phyloP scores from a whole-genome alignment of 495 filamentous ascomycete species.

The Poronia punctata region DNA sequence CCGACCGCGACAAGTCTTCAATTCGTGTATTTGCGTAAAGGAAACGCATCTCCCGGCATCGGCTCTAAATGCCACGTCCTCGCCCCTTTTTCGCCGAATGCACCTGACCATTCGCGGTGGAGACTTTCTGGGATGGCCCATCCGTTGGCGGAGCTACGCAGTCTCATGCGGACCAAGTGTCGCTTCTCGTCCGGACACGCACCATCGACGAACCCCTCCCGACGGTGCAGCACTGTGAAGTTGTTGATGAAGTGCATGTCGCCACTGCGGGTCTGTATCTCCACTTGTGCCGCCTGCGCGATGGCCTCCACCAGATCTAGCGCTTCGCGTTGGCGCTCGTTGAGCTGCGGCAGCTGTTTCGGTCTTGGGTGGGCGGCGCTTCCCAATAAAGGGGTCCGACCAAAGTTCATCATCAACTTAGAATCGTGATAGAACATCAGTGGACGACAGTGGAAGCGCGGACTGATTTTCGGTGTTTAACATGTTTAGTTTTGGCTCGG shows the following conservation, averaged over 20 bases:
- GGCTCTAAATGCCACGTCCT: conserved; percentile 45
- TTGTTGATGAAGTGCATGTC: conserved; percentile 76
- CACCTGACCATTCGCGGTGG: conserved; percentile 35
- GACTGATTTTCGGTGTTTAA: conserved; percentile 25
- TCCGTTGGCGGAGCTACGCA: conserved; percentile 36
- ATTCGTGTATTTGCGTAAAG: conserved; percentile 42
- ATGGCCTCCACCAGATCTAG: conserved; percentile 56
- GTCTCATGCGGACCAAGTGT: conserved; percentile 46
- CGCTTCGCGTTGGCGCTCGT: conserved; percentile 51
- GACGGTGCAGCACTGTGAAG: conserved; percentile 59
- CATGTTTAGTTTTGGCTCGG: background rate
- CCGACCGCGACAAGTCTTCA: conserved; percentile 16
- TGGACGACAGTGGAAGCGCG: conserved; percentile 47
- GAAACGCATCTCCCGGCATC: conserved; percentile 44
- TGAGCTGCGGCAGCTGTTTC: conserved; percentile 47
- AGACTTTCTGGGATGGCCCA: conserved; percentile 41
- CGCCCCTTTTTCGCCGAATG: conserved; percentile 33
- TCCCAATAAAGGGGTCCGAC: conserved; percentile 52
- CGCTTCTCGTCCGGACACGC: conserved; percentile 33
- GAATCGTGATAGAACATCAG: conserved; percentile 50
- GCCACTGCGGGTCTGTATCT: conserved; percentile 49
- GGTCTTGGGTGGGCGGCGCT: conserved; percentile 48
- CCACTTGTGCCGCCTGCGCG: conserved; percentile 48
- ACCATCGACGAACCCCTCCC: conserved; percentile 53
- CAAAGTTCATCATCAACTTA: conserved; percentile 54